Evolutionary conservation across 2,329 filamentous ascomycete genomes (phyloP).

Genomic region (Paecilomyces variotii): DNA sequence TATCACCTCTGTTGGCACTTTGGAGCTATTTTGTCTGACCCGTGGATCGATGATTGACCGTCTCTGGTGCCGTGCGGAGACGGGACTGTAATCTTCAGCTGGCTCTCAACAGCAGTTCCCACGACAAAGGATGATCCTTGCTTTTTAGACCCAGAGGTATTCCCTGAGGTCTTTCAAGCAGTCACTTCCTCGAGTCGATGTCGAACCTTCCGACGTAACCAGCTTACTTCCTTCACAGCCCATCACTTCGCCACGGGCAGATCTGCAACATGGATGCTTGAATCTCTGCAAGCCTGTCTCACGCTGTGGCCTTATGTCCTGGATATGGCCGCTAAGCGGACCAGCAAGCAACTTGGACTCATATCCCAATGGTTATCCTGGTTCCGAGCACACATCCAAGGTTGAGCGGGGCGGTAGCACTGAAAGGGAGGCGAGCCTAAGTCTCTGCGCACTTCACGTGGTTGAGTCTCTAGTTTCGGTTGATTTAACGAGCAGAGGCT

Average conservation of each 20-base stretch:
- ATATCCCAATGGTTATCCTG: too few species aligned
- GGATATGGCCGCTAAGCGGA: too few species aligned
- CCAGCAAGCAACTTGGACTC: too few species aligned
- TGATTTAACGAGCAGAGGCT: not conserved
- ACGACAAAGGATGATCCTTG: not conserved
- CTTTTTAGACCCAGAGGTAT: not conserved
- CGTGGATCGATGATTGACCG: not conserved
- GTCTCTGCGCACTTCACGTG: not conserved
- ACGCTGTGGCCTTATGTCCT: too few species aligned
- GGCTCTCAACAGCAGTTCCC: not conserved
- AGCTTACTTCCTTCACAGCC: not conserved
- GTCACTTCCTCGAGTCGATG: not conserved
- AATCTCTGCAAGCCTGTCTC: too few species aligned
- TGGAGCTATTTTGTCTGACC: not conserved
- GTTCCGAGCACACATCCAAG: too few species aligned
- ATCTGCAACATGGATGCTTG: conserved; percentile 3
- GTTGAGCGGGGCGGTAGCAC: too few species aligned
- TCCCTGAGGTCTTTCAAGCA: not conserved
- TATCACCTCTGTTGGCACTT: not conserved
- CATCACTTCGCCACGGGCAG: conserved; percentile 7
- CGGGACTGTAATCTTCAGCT: not conserved
- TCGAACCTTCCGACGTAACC: not conserved
- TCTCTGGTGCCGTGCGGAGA: not conserved
- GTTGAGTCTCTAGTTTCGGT: not conserved
- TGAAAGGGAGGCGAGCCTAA: conserved; percentile 4